Evolutionary conservation across 352 stramenopile species (phyloP).

Genomic region (Phytophthora citricola): DNA sequence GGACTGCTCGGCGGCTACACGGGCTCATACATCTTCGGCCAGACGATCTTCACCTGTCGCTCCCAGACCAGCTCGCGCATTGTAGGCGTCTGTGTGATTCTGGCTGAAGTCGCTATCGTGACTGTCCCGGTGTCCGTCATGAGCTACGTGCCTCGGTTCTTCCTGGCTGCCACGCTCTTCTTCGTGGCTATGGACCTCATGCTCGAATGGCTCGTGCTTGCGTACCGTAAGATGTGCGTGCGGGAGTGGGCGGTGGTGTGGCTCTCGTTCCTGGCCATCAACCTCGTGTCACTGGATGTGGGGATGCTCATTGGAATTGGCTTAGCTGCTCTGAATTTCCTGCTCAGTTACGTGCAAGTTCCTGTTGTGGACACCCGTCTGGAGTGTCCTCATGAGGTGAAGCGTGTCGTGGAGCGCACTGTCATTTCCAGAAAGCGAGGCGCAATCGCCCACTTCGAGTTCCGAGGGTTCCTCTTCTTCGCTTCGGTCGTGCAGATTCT

Average conservation of each 20-base stretch:
- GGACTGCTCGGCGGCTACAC: conserved; percentile 96
- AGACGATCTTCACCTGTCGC: conserved; percentile 97
- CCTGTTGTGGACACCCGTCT: conserved; percentile 53
- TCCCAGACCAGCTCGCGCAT: conserved; percentile 89
- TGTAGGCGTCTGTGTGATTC: conserved; percentile 90
- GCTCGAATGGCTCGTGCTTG: conserved; percentile 94
- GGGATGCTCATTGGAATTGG: conserved; percentile 93
- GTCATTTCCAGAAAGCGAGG: conserved; percentile 40
- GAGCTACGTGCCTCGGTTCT: conserved; percentile 95
- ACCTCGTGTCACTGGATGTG: conserved; percentile 92
- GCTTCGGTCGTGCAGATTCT: conserved; percentile 77
- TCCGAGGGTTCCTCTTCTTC: conserved; percentile 87
- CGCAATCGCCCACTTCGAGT: conserved; percentile 76
- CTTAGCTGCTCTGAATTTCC: conserved; percentile 82
- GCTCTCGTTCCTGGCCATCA: conserved; percentile 93
- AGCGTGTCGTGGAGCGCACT: background rate
- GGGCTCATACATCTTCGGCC: conserved; percentile 98
- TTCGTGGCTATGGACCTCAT: conserved; percentile 98
- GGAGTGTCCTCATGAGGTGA: background rate
- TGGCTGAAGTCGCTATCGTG: conserved; percentile 85
- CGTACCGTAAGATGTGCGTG: conserved; percentile 74
- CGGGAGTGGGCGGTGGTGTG: conserved; percentile 94
- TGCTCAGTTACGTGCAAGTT: conserved; percentile 74
- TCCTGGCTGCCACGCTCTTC: conserved; percentile 96
- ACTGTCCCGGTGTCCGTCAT: conserved; percentile 94